A percentile compares a stretch with the other conserved stretches of the same genome.
These are phyloP conservation scores for Claviceps sp. DNA, from an alignment of 2,329 filamentous ascomycete genomes.

Conservation along the genomic window DNA sequence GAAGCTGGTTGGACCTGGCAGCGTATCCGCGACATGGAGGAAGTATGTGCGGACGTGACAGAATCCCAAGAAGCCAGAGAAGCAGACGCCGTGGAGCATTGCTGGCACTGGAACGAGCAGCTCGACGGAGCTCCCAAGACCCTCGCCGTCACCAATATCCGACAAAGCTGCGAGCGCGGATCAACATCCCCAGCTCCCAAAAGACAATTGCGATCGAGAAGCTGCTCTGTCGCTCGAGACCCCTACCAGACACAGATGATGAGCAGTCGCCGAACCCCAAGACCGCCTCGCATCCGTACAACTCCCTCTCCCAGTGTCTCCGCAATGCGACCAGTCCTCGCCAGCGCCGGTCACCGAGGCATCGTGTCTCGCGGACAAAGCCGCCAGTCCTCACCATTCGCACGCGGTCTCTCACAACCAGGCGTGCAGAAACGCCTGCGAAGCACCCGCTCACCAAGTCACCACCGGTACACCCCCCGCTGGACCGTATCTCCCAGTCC, in stretches of 20 bases:
- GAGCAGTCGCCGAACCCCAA: conserved; percentile 27
- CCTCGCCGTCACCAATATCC: conserved; percentile 28
- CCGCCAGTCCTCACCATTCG: conserved; percentile 19
- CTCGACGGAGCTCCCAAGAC: conserved; percentile 44
- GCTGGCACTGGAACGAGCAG: conserved; percentile 53
- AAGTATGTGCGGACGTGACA: conserved; percentile 35
- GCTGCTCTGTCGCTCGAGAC: conserved; percentile 21
- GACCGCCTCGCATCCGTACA: conserved; percentile 37
- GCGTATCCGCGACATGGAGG: conserved; percentile 47
- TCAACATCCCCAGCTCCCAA: conserved; percentile 26
- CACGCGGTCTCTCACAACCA: conserved; percentile 14
- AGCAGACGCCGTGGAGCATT: conserved; percentile 48
- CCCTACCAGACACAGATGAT: conserved; percentile 23
- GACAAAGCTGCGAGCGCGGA: conserved; percentile 25
- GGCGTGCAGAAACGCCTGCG: conserved; percentile 35
- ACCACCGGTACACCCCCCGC: conserved; percentile 39
- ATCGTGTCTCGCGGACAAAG: conserved; percentile 29
- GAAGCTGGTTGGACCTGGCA: conserved; percentile 58
- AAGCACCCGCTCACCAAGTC: conserved; percentile 44
- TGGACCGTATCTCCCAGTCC: conserved; percentile 38
- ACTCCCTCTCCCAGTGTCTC: conserved; percentile 35
- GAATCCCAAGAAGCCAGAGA: conserved; percentile 39
- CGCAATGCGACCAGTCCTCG: conserved; percentile 24
- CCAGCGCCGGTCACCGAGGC: conserved; percentile 26
- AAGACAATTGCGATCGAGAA: conserved; percentile 16